Evolutionary conservation across 1,284 basidiomycete genomes (phyloP), one percentile per base, ranked within the genome.

Genomic region (Xanthoconium separans): DNA sequence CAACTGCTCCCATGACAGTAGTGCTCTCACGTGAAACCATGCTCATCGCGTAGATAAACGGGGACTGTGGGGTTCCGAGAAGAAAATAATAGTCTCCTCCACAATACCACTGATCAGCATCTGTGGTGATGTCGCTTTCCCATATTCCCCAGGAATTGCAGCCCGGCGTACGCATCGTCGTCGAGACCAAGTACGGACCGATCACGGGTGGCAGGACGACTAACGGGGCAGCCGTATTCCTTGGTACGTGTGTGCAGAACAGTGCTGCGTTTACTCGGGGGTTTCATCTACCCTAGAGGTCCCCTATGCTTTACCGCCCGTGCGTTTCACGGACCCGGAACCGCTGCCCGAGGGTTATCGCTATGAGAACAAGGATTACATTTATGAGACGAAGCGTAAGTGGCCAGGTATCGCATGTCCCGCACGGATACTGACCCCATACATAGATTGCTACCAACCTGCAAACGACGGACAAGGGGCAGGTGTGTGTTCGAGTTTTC

Each of bases 311-410:
- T 67, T 85, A 22, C 79, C 82, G 40, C 85, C 36, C 11, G 36
- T 37, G 36, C 36, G 36, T 29, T 91, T 89, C 63, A 72, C 81
- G 47, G 82, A 90, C 62, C 82, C 87, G 1, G 61, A 76, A 33
- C 75, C 36, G 15, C 36, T 37, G 36, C 36, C 36, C n/a, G 36
- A 37, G 0, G 69, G 69, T 34, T 84, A 77, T 65, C 71, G 64
- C 10, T 91, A 91, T 58, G 77, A 82, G 50, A 65, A 75, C 15
- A 82, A 77, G 64, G 81, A 84, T 49, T 91, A 85, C 61, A 77
- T 84, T 63, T 18, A 68, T 7, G 89, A 91, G 65, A 76, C 77
- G 50, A 37, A 37, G 36, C 83, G 87, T 85, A 54, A 66, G 81
- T 70, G 18, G 22, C 29, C n/a, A 16, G 22, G 27, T n/a, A 30